phyloP scores from a whole-genome alignment of 306 rosid genomes.

The Vigna reflexopilosa region DNA sequence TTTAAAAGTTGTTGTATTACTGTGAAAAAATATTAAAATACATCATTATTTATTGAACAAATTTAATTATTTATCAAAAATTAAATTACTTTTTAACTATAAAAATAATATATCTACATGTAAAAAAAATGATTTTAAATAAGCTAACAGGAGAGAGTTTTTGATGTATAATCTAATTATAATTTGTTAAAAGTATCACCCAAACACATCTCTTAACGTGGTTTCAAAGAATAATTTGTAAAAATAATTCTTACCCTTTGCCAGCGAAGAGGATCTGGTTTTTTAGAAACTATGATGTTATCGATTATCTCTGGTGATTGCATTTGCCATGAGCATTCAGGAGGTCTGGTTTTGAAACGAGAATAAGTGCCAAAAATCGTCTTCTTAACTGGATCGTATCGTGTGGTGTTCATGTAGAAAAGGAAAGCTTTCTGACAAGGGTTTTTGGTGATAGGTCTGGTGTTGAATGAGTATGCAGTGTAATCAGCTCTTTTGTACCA shows the following conservation, averaged over 20 bases:
- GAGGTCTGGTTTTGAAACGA: slow-evolving; percentile 46
- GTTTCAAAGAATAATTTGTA: no score
- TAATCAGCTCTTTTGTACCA: slow-evolving; percentile 28
- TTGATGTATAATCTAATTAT: no score
- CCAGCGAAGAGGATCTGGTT: slow-evolving; percentile 84
- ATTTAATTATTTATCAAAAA: no score
- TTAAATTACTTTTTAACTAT: no score
- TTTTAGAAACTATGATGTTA: slow-evolving; percentile 65
- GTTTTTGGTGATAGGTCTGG: slow-evolving; percentile 81
- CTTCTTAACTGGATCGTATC: slow-evolving; percentile 51
- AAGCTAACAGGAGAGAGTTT: no score
- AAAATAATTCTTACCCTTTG: slow-evolving; percentile 57
- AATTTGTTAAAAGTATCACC: no score
- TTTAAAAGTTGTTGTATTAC: no score
- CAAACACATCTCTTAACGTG: no score
- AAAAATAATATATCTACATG: no score
- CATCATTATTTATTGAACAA: no score
- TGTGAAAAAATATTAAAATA: no score
- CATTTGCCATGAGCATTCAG: slow-evolving; percentile 71
- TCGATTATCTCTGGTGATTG: slow-evolving; percentile 63
- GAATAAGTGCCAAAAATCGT: slow-evolving; percentile 55
- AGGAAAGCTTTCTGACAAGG: slow-evolving; percentile 81
- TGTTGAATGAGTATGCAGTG: slow-evolving; percentile 75
- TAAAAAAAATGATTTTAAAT: no score
- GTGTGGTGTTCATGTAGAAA: slow-evolving; percentile 57